Evolutionary conservation across 495 filamentous ascomycete genomes (phyloP).

Genomic region (Echria macrotheca): DNA sequence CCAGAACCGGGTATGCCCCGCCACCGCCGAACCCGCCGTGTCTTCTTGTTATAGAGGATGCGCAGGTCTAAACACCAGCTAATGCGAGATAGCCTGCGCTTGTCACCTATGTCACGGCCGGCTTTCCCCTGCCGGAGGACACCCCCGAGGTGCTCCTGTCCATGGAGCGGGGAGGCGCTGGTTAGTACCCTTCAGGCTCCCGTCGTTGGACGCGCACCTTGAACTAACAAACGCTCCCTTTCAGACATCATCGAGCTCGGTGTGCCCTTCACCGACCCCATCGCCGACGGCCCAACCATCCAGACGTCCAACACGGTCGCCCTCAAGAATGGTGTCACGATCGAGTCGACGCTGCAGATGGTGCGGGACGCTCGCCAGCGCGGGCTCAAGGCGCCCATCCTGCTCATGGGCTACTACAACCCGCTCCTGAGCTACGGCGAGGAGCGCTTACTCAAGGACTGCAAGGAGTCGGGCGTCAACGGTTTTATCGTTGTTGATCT

Average conservation of each 20-base stretch:
- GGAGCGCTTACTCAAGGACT: constrained; percentile 78
- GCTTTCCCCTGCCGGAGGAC: constrained; percentile 77
- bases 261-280: constrained; percentile 95
- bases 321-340: constrained; percentile 81
- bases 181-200: constrained; percentile 46
- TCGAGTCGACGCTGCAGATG: constrained; percentile 69
- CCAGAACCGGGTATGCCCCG: constrained; percentile 54
- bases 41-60: too few relatives aligned
- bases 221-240: background rate
- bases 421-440: constrained; percentile 90
- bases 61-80: constrained; percentile 16
- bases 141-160: constrained; percentile 79
- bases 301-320: constrained; percentile 84
- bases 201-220: background rate
- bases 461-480: constrained; percentile 81
- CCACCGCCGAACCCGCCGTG: constrained; percentile 11
- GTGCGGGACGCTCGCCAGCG: constrained; percentile 67
- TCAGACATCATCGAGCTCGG: constrained; percentile 79
- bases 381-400: constrained; percentile 73
- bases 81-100: constrained; percentile 56
- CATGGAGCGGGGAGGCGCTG: constrained; percentile 89
- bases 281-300: constrained; percentile 91
- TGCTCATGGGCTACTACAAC: constrained; percentile 99
- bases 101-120: constrained; percentile 94
- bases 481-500: constrained; percentile 97